phyloP scores from a whole-genome alignment of 2,329 filamentous ascomycete species.

The Diaporthe citriasiana region DNA sequence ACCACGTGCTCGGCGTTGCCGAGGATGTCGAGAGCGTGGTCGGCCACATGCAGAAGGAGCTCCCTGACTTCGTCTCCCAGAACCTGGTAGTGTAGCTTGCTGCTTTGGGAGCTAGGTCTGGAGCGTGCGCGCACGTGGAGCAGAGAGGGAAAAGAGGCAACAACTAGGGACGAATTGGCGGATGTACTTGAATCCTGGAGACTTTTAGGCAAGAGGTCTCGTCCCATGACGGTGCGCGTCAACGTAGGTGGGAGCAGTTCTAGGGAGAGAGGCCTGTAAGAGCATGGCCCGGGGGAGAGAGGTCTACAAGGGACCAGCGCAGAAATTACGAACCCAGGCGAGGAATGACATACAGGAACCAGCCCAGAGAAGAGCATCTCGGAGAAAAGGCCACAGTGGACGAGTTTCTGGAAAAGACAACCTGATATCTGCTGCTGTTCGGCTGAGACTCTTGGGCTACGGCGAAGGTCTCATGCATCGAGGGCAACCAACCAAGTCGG shows the following conservation, averaged over 20 bases:
- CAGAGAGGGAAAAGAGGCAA: background rate
- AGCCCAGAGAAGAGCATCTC: background rate
- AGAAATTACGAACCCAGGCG: background rate
- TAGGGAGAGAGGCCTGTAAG: background rate
- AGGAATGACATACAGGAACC: background rate
- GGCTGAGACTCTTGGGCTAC: background rate
- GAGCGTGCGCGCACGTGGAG: background rate
- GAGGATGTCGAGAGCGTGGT: constrained; percentile 93
- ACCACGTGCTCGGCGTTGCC: constrained; percentile 86
- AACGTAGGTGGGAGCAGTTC: background rate
- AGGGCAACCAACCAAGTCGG: too few relatives aligned
- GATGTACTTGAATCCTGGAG: background rate
- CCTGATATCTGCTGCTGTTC: too few relatives aligned
- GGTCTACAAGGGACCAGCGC: too few relatives aligned
- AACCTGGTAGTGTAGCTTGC: constrained; percentile 41
- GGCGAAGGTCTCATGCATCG: too few relatives aligned
- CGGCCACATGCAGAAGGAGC: constrained; percentile 83
- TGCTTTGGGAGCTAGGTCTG: too few relatives aligned
- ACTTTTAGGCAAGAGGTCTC: background rate
- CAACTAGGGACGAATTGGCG: background rate
- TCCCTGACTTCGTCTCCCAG: constrained; percentile 68
- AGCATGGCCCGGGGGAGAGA: background rate
- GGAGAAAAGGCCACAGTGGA: too few relatives aligned
- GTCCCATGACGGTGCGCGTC: background rate
- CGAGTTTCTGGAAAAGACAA: background rate